phyloP scores from a whole-genome alignment of 805 yeast species.

The Priceomyces medius region DNA sequence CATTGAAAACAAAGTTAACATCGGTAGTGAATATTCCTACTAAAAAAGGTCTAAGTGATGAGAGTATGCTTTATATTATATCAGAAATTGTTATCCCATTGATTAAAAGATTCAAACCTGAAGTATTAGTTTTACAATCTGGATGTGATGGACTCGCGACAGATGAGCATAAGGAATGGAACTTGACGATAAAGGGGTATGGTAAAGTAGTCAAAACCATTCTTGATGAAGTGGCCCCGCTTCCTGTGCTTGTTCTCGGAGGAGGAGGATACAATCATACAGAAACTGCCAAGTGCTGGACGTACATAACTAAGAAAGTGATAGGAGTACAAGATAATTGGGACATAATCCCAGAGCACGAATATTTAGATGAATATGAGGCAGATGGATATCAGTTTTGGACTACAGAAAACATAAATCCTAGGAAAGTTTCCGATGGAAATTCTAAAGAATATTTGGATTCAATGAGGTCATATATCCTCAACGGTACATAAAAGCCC shows the following conservation, averaged over 20 bases:
- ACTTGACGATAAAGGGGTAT: slow-evolving; percentile 54
- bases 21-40: slow-evolving; percentile 55
- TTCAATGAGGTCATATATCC: slow-evolving; percentile 13
- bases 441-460: slow-evolving; percentile 30
- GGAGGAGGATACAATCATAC: slow-evolving; percentile 76
- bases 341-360: slow-evolving; percentile 54
- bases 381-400: slow-evolving; percentile 50
- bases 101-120: slow-evolving; percentile 40
- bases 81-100: slow-evolving; percentile 45
- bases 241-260: slow-evolving; percentile 55
- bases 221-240: slow-evolving; percentile 17
- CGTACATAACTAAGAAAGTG: slow-evolving; percentile 35
- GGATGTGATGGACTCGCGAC: slow-evolving; percentile 76
- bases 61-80: slow-evolving; percentile 35
- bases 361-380: slow-evolving; percentile 39
- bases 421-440: slow-evolving; percentile 29
- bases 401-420: slow-evolving; percentile 30
- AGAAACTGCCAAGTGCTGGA: slow-evolving; percentile 64
- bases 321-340: slow-evolving; percentile 26
- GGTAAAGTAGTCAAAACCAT: slow-evolving; percentile 29
- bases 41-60: slow-evolving; percentile 54
- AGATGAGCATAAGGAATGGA: slow-evolving; percentile 69
- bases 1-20: slow-evolving; percentile 31
- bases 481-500: slow-evolving; percentile 1
- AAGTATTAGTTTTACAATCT: slow-evolving; percentile 59